These are phyloP conservation scores for Citrus hindsii DNA, from an alignment of 345 rosid genomes.

Conservation along the genomic window DNA sequence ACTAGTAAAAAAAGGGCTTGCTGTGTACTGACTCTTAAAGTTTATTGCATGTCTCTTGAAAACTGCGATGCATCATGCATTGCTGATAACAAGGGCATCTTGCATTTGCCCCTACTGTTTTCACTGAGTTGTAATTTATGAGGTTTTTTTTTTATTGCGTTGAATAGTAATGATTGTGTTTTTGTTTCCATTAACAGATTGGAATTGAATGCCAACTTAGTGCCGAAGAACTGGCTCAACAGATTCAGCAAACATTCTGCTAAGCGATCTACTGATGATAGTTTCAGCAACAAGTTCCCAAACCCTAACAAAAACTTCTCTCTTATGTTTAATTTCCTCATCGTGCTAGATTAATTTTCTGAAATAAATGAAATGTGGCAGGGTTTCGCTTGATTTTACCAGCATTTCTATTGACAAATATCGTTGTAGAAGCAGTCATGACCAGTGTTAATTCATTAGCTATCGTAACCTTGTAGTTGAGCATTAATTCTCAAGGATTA, in stretches of 20 bases:
- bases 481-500: constrained; percentile 1
- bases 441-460: neutral
- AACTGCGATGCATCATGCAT: neutral
- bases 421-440: neutral
- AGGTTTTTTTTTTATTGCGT: neutral
- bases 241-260: constrained; percentile 83
- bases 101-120: neutral
- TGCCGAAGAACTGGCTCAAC: constrained; percentile 91
- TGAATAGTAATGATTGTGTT: neutral
- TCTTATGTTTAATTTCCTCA: neutral
- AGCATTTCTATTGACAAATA: constrained; percentile 1
- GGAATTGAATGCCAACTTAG: constrained; percentile 96
- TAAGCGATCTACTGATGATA: constrained; percentile 7
- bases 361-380: constrained; percentile 9
- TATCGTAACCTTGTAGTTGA: constrained; percentile 7
- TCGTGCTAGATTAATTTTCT: neutral
- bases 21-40: neutral
- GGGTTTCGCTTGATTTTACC: neutral
- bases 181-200: constrained; percentile 42
- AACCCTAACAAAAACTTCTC: constrained; percentile 2
- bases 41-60: constrained; percentile 9
- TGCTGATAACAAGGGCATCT: constrained; percentile 19
- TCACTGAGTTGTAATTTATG: neutral
- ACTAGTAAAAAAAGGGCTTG: neutral
- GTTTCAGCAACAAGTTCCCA: neutral